Base-by-base conservation (phyloP, 2,329 filamentous ascomycete species). In the Moelleriella libera region DNA sequence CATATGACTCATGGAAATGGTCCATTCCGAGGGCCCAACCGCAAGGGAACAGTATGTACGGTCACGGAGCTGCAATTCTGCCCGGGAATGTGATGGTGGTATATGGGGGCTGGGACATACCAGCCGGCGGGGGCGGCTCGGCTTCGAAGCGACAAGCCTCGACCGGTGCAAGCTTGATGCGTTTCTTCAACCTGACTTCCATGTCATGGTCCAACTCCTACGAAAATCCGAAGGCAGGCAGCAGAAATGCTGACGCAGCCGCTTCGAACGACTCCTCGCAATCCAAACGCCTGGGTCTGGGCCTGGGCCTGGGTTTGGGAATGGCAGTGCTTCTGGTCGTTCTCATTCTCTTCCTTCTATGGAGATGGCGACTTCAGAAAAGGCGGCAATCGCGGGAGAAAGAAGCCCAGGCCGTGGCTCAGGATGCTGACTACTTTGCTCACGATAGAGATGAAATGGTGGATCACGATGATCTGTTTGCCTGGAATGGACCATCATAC, bases 1-100 rank as follows among this genome's bases (percentile, higher is more conserved):
- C 81, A 4, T 92, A 86, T 58, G 84, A 82, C 7, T 70, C 77
- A 32, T 90, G 86, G 86, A 65, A 70, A 51, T 92, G 86, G 85
- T 70, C 67, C 1, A 66, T 84, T 1, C 85, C 85, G 0, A 57
- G 66, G 0, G 58, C 68, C 4, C 72, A 74, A 58, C 74, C 68
- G 1, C 58, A 61, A 11, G 68, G 60, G 0, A 47, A 57, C 1
- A 76, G 74, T 0, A 63, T 82, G 0, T 83, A 77, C 55, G 80
- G 80, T 0, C 80, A 84, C 54, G 80, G 78, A 1, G 78, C 80
- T 1, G 72, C 69, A 1, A 65, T 83, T 47, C 62, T 84, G 4
- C 80, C 80, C 1, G 80, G 80, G 2, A 82, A 83, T 52, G 69
- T 83, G 2, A 80, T 84, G 76, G 77, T 83, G 72, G 67, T 83